These are phyloP conservation scores for Leptographium lundbergii DNA, from an alignment of 2,329 filamentous ascomycete genomes.

Conservation along the genomic window DNA sequence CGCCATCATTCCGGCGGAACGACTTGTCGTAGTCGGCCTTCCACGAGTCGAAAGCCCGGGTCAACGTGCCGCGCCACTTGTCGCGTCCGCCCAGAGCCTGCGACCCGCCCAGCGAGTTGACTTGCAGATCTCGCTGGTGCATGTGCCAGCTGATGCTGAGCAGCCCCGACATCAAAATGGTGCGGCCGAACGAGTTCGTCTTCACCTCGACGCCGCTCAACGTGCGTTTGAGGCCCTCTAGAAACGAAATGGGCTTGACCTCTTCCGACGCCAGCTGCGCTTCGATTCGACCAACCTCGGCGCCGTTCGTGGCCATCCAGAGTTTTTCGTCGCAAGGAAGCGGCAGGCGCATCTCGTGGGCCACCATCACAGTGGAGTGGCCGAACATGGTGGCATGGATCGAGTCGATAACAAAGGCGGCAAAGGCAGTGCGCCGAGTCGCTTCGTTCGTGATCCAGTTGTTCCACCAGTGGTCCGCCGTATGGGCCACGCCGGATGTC, in stretches of 20 bases:
- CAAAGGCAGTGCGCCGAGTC: constrained; percentile 79
- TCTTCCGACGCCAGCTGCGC: constrained; percentile 68
- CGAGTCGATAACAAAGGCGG: constrained; percentile 88
- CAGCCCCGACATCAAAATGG: constrained; percentile 85
- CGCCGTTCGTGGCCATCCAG: constrained; percentile 81
- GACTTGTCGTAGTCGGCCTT: constrained; percentile 82
- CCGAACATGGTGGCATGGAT: constrained; percentile 98
- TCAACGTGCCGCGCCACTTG: constrained; percentile 79
- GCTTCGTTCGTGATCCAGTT: constrained; percentile 93
- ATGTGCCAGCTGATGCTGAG: constrained; percentile 95
- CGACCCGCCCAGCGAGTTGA: constrained; percentile 63
- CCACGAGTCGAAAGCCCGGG: constrained; percentile 87
- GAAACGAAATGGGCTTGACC: constrained; percentile 72
- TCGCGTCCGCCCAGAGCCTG: constrained; percentile 75
- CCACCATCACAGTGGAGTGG: constrained; percentile 92
- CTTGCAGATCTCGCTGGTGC: constrained; percentile 89
- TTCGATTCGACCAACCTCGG: constrained; percentile 76
- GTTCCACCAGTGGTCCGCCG: constrained; percentile 84
- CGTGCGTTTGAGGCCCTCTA: constrained; percentile 83
- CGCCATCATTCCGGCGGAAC: constrained; percentile 44
- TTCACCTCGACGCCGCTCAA: constrained; percentile 74
- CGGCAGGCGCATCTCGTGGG: constrained; percentile 84
- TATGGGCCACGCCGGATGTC: constrained; percentile 49
- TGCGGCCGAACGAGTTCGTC: constrained; percentile 88
- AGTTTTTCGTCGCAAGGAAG: constrained; percentile 85